Percentiles rank a stretch among this genome's conserved stretches.
Conservation (phyloP, 441 rosid species). For the Populus tomentosa region DNA sequence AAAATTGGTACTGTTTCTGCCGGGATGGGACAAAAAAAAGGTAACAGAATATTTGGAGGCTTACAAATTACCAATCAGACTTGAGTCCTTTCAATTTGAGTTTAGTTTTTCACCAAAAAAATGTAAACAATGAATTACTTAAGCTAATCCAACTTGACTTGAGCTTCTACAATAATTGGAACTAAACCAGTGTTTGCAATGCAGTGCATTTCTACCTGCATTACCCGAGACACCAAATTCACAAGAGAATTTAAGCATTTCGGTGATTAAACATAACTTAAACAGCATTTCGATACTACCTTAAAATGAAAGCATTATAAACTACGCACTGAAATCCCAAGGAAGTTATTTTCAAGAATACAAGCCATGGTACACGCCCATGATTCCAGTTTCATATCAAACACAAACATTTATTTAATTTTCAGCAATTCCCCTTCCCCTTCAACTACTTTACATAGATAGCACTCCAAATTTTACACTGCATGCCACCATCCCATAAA, state of each 20-base stretch:
- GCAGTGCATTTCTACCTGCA: neutral
- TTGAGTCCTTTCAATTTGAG: neutral
- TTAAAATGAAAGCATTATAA: neutral
- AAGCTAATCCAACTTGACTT: neutral
- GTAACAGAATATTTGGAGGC: neutral
- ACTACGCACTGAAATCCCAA: neutral
- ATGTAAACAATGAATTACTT: neutral
- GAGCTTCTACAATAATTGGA: neutral
- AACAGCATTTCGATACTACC: neutral
- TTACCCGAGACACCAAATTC: neutral
- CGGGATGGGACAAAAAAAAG: neutral
- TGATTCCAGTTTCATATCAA: neutral
- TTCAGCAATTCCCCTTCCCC: neutral
- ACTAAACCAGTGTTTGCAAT: neutral
- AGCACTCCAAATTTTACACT: neutral
- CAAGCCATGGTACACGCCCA: neutral
- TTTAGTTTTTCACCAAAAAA: neutral
- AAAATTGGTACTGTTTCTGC: neutral
- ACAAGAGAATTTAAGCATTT: neutral
- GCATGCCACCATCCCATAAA: neutral
- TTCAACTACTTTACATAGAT: too few species aligned
- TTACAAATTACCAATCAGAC: neutral
- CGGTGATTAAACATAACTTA: neutral
- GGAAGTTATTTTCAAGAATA: neutral
- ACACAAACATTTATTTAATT: neutral